Base-by-base conservation (phyloP, 1,284 basidiomycete species). In the Pseudozyma sp. region DNA sequence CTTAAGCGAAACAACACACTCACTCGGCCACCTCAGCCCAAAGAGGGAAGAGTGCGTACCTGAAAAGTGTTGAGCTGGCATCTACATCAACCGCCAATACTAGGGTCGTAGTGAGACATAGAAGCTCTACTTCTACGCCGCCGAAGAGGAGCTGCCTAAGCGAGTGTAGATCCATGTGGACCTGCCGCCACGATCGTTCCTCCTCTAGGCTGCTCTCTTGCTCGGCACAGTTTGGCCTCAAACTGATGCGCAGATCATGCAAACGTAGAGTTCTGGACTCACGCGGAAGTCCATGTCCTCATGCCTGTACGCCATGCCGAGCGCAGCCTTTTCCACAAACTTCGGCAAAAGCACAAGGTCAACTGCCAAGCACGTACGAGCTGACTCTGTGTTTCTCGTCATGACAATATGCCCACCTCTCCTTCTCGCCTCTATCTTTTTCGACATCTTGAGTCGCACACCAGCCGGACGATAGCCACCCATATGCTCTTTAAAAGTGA, bases 31-130 rank as follows among this genome's bases (percentile, higher is more conserved):
- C 36, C 35, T 18, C 10, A 21, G 11, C 10, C 45, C 36, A 31
- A 25, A 43, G 25, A 31, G 14, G 1, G n/a, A 49, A 36, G 49
- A 51, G 42, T 9, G 48, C 31, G 38, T 36, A 49, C 31, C 34
- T 36, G 61, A 43, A 49, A 44, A 19, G 54, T 38, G 62, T 65
- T 65, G 62, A 65, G 39, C 21, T 25, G 55, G 50, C 47, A 31
- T 65, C 62, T 65, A 65, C 62, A 3, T 40, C 38, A 42, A 50
- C n/a, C 52, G 19, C 45, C 52, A 50, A 7, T 9, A 4, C 42
- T 9, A 19, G 35, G 25, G 25, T 8, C 47, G 21, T 31, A 21
- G 12, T 19, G 14, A 42, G 45, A 47, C 19, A 18, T 9, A 44
- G 43, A 14, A 34, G 34, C 11, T 38, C 43, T 49, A 19, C 38